Percentiles rank a stretch among this genome's conserved stretches.
These are phyloP conservation scores for Tuber calosporum DNA, from an alignment of 495 filamentous ascomycete genomes.

Conservation along the genomic window DNA sequence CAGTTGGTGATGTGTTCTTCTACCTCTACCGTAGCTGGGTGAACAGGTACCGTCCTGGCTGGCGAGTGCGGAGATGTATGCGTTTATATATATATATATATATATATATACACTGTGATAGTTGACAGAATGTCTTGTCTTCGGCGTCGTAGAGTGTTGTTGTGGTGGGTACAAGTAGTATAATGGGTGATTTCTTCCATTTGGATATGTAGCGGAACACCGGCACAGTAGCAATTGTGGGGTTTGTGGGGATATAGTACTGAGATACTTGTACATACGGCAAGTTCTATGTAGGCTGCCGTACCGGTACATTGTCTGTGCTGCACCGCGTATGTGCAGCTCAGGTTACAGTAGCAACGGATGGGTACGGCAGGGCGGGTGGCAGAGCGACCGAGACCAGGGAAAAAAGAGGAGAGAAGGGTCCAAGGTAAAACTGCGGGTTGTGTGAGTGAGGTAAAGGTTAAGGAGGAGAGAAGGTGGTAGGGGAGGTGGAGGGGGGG, in stretches of 20 bases:
- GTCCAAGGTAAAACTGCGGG: background rate
- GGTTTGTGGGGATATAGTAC: no score
- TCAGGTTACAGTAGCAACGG: background rate
- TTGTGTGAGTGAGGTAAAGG: background rate
- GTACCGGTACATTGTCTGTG: background rate
- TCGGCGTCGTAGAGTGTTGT: background rate
- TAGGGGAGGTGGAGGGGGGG: background rate
- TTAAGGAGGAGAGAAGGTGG: background rate
- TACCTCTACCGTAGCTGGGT: background rate
- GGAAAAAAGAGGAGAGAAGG: background rate
- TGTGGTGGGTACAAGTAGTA: background rate
- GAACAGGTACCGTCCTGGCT: background rate
- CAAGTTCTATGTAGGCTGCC: background rate
- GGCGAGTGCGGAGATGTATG: background rate
- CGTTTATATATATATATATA: no score
- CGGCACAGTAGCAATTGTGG: background rate
- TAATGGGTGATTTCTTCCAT: background rate
- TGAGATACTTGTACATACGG: no score
- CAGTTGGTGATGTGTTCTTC: constrained; percentile 15
- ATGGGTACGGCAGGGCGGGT: background rate
- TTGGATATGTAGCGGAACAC: background rate
- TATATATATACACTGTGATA: background rate
- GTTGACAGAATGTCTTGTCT: background rate
- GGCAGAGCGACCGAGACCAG: background rate
- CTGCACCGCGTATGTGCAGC: background rate